Conservation (phyloP, 106 monocot species). For the Dioscorea alata region DNA sequence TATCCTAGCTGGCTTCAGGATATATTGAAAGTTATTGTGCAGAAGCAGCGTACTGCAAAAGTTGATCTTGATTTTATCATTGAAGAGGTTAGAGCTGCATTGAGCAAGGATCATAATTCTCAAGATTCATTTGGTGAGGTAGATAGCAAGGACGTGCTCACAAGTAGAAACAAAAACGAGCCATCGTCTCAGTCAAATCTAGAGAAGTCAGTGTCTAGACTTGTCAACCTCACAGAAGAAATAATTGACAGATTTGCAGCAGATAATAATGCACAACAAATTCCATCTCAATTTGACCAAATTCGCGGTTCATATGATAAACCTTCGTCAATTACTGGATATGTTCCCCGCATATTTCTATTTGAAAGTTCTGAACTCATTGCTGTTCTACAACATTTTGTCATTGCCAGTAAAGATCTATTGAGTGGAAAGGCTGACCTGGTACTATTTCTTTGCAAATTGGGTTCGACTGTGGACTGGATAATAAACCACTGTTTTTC, state of each 20-base stretch:
- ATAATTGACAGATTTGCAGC: slow-evolving; percentile 29
- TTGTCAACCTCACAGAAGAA: slow-evolving; percentile 48
- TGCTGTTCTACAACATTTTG: slow-evolving; percentile 35
- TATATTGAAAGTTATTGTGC: slow-evolving; percentile 30
- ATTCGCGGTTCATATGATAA: neutral
- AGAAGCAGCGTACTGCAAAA: slow-evolving; percentile 26
- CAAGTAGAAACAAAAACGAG: slow-evolving; percentile 5
- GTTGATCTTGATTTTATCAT: slow-evolving; percentile 25
- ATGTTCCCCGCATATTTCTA: slow-evolving; percentile 31
- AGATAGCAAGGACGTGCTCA: neutral
- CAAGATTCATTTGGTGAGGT: slow-evolving; percentile 5
- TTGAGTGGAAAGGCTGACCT: slow-evolving; percentile 35
- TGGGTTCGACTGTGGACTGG: slow-evolving; percentile 49
- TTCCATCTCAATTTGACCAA: slow-evolving; percentile 10
- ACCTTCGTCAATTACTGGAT: slow-evolving; percentile 11
- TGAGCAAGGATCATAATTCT: neutral
- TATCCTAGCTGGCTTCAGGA: slow-evolving; percentile 38
- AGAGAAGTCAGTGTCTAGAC: slow-evolving; percentile 24
- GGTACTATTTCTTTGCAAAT: slow-evolving; percentile 31
- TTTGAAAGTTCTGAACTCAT: slow-evolving; percentile 53
- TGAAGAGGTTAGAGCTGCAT: slow-evolving; percentile 22
- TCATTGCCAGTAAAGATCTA: slow-evolving; percentile 43
- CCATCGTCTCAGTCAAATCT: slow-evolving; percentile 12
- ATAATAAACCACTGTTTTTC: slow-evolving; percentile 56
- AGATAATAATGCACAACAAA: slow-evolving; percentile 1